Percentiles rank a stretch among this genome's conserved stretches.
These are phyloP conservation scores for barrel medic (Medicago truncatula) DNA, from an alignment of 306 rosid genomes.

Conservation along the genomic window DNA sequence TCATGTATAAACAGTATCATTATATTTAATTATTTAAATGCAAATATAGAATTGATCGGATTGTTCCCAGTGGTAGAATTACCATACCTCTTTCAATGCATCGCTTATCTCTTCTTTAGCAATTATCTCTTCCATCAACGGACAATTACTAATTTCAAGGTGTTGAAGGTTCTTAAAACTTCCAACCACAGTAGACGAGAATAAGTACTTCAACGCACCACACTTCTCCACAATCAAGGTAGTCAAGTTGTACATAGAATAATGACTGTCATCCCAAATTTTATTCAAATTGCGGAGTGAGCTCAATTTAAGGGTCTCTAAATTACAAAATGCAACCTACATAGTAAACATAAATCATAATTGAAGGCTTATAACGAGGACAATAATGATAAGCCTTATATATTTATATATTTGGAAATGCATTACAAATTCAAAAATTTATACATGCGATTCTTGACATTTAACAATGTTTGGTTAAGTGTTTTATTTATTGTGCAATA, in stretches of 20 bases:
- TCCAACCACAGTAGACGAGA: neutral
- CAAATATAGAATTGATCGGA: neutral
- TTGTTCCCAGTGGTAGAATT: neutral
- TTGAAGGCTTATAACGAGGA: neutral
- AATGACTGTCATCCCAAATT: neutral
- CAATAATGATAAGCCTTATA: no score
- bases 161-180: slow-evolving; percentile 5
- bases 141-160: slow-evolving; percentile 11
- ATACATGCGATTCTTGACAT: no score
- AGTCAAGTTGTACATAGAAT: neutral
- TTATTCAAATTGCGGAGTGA: slow-evolving; percentile 19
- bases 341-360: neutral
- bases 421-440: no score
- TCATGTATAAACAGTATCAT: neutral
- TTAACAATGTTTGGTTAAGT: no score
- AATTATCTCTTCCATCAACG: neutral
- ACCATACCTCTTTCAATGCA: neutral
- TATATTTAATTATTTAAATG: neutral
- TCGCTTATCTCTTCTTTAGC: neutral
- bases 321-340: slow-evolving; percentile 2
- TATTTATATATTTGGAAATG: no score
- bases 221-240: slow-evolving; percentile 17
- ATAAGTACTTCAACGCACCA: neutral
- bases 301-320: slow-evolving; percentile 1
- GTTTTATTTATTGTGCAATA: no score